Evolutionary conservation across 2,329 filamentous ascomycete genomes (phyloP).

Genomic region (Colletotrichum liaoningense): DNA sequence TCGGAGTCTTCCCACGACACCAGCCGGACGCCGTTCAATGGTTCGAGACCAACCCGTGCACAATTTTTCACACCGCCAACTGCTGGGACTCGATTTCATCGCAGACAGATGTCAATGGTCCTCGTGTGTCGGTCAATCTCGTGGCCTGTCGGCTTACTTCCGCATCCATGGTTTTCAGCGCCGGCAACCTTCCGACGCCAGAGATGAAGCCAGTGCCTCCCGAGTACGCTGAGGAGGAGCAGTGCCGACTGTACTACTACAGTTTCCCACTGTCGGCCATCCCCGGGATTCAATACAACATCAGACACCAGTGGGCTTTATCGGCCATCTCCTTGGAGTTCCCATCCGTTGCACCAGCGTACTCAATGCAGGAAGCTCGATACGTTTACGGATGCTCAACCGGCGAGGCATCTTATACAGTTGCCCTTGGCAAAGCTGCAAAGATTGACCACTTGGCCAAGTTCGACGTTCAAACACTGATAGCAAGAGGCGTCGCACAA

Average conservation of each 20-base stretch:
- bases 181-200: constrained; percentile 71
- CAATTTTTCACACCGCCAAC: constrained; percentile 79
- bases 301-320: constrained; percentile 73
- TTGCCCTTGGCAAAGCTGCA: constrained; percentile 71
- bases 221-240: constrained; percentile 66
- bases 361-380: constrained; percentile 66
- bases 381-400: constrained; percentile 78
- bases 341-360: constrained; percentile 65
- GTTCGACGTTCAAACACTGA: constrained; percentile 65
- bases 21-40: constrained; percentile 68
- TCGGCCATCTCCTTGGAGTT: constrained; percentile 77
- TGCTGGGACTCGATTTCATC: constrained; percentile 67
- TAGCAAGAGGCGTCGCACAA: constrained; percentile 60
- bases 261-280: constrained; percentile 60
- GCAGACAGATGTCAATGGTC: neutral
- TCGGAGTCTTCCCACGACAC: constrained; percentile 75
- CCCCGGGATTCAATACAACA: constrained; percentile 44
- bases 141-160: constrained; percentile 76
- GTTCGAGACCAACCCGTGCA: constrained; percentile 76
- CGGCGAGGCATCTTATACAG: constrained; percentile 65
- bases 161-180: constrained; percentile 71
- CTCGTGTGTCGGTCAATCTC: constrained; percentile 64
- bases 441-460: constrained; percentile 76
- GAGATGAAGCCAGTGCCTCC: constrained; percentile 43
- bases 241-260: constrained; percentile 79